Evolutionary conservation across 2,329 filamentous ascomycete genomes (phyloP).

Genomic region (Ceratocystis alfenasii): DNA sequence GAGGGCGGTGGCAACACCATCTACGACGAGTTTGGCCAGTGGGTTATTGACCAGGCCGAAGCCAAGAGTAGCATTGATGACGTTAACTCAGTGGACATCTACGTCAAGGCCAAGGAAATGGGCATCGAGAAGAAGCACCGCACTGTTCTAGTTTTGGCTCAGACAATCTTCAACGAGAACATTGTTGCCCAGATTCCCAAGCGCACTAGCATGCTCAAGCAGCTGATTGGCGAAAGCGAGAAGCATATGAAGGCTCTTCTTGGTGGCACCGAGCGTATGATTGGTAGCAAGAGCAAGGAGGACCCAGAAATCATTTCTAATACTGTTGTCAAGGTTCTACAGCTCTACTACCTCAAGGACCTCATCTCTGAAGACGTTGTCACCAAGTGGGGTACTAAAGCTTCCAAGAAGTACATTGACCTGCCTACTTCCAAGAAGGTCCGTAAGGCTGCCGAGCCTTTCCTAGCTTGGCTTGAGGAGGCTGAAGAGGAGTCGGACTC

Average conservation of each 20-base stretch:
- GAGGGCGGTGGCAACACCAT: conserved; percentile 61
- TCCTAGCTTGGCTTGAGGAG: conserved; percentile 86
- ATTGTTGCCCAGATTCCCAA: conserved; percentile 76
- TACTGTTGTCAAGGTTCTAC: conserved; percentile 77
- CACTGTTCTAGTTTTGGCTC: conserved; percentile 79
- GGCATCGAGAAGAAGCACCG: conserved; percentile 92
- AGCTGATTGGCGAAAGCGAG: conserved; percentile 70
- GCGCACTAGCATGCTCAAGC: conserved; percentile 79
- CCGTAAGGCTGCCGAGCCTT: conserved; percentile 84
- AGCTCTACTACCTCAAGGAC: conserved; percentile 84
- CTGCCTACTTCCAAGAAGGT: conserved; percentile 83
- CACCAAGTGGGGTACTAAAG: conserved; percentile 83
- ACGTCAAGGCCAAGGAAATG: conserved; percentile 91
- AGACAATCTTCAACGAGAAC: conserved; percentile 86
- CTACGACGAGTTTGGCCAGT: conserved; percentile 87
- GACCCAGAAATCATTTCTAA: conserved; percentile 63
- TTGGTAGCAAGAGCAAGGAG: conserved; percentile 58
- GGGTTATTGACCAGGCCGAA: conserved; percentile 66
- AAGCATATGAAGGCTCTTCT: conserved; percentile 92
- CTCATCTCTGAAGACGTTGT: conserved; percentile 79
- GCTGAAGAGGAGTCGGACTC: conserved; percentile 52
- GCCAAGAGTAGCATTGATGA: conserved; percentile 63
- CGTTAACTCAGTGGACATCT: conserved; percentile 81
- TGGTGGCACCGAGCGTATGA: conserved; percentile 86
- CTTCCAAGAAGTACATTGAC: conserved; percentile 97